Conservation (phyloP, 441 rosid genomes). For the Erysimum pusillum region DNA sequence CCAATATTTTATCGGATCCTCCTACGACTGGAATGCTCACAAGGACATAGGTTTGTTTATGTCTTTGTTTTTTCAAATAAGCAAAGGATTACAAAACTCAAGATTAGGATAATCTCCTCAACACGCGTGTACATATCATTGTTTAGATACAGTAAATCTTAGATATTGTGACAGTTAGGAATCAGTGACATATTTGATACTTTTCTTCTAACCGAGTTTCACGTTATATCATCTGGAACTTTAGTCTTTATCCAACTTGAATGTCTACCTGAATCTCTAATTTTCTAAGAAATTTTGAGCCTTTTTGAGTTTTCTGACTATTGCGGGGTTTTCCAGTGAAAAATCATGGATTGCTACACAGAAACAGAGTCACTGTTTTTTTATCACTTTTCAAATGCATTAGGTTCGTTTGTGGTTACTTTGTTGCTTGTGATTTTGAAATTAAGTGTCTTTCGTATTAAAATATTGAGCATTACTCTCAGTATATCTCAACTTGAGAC, state of each 20-base stretch:
- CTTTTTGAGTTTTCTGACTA: neutral
- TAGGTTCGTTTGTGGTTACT: neutral
- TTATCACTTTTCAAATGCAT: neutral
- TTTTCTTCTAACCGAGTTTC: neutral
- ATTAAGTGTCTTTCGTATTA: no score
- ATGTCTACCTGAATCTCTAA: neutral
- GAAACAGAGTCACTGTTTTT: neutral
- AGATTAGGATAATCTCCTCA: neutral
- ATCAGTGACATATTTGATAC: neutral
- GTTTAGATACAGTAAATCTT: conserved; percentile 9
- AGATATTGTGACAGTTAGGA: neutral
- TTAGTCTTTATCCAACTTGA: neutral
- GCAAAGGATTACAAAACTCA: neutral
- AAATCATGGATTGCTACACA: neutral
- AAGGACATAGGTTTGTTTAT: conserved; percentile 69
- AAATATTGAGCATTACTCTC: neutral
- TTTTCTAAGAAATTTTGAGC: neutral
- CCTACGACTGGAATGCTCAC: conserved; percentile 82
- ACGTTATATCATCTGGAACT: neutral
- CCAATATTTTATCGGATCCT: conserved; percentile 95
- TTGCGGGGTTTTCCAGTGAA: neutral
- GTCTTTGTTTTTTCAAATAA: conserved; percentile 17
- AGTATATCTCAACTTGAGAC: conserved; percentile 1
- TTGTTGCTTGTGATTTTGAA: neutral
- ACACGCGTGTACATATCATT: neutral